phyloP scores from a whole-genome alignment of 2,329 filamentous ascomycete genomes.

The Fusarium torreyae region DNA sequence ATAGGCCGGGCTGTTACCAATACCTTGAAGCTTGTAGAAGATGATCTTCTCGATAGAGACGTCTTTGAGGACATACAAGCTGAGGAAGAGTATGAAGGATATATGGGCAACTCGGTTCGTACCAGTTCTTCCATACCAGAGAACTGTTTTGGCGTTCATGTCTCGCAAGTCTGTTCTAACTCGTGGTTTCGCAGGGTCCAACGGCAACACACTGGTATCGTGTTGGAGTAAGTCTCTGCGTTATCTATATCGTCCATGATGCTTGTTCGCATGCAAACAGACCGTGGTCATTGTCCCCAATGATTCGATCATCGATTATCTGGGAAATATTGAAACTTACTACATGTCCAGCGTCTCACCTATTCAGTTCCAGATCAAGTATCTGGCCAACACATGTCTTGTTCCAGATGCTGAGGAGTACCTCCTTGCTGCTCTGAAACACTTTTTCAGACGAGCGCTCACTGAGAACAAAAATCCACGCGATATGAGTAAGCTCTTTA shows the following conservation, averaged over 20 bases:
- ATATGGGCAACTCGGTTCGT: slow-evolving; percentile 50
- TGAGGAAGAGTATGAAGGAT: slow-evolving; percentile 49
- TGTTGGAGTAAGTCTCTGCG: slow-evolving; percentile 27
- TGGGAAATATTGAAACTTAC: slow-evolving; percentile 3
- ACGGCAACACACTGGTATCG: slow-evolving; percentile 48
- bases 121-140: background rate
- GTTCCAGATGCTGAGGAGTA: slow-evolving; percentile 3
- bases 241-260: background rate
- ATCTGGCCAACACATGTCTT: slow-evolving; percentile 23
- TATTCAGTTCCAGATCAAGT: slow-evolving; percentile 13
- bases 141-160: background rate
- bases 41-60: slow-evolving; percentile 42
- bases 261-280: slow-evolving; percentile 14
- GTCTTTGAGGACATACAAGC: slow-evolving; percentile 38
- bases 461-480: background rate
- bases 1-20: slow-evolving; percentile 43
- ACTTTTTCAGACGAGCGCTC: slow-evolving; percentile 14
- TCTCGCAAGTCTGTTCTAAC: background rate
- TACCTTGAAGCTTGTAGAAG: slow-evolving; percentile 28
- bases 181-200: slow-evolving; percentile 26
- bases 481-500: background rate
- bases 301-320: slow-evolving; percentile 30
- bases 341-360: background rate
- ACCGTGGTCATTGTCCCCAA: slow-evolving; percentile 41
- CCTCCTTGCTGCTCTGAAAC: slow-evolving; percentile 4